Base-by-base conservation (phyloP, 768 basidiomycete genomes). In the Tulasnella sp. region DNA sequence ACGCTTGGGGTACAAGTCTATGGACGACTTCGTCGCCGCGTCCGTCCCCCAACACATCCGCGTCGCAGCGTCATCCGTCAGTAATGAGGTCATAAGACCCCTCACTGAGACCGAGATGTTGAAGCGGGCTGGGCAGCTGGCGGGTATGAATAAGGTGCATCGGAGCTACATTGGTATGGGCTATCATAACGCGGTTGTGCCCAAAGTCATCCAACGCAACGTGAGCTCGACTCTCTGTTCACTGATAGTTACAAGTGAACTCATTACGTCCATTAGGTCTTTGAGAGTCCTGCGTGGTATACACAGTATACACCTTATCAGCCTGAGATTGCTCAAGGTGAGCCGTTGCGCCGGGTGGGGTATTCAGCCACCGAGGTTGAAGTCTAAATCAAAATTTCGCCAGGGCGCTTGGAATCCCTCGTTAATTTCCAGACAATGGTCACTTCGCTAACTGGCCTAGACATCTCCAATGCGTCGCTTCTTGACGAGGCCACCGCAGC, bases 101-200 rank as follows among this genome's bases (percentile, higher is more conserved):
- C 76, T 90, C 62, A 92, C 88, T 69, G 96, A 99, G 73, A 81
- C 85, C 1, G 86, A 98, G 73, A 77, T 99, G 43, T 75, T 84
- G 56, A 72, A 75, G 19, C 76, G 88, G 56, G 92, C 88, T 0
- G 85, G 83, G 68, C 78, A 79, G 65, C 74, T 98, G 9, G 93
- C 83, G n/a, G 73, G 69, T 15, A 76, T 80, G 69, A 98, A 99
- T 73, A 81, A 85, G 72, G 75, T 80, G 4, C 86, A 86, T 71
- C 88, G 85, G 76, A 94, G 84, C 68, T 98, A 92, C 71, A 99
- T 98, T 68, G 96, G 96, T 34, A 92, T 97, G 91, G 95, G 96
- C 8, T 99, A 96, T 72, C 89, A 94, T 69, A 84, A 84, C 65
- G 91, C 93, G 2, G 89, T 95, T 48, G 88, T 95, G 3, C 94